phyloP scores from a whole-genome alignment of 2,329 filamentous ascomycete genomes.

The Aureobasidium pullulans region DNA sequence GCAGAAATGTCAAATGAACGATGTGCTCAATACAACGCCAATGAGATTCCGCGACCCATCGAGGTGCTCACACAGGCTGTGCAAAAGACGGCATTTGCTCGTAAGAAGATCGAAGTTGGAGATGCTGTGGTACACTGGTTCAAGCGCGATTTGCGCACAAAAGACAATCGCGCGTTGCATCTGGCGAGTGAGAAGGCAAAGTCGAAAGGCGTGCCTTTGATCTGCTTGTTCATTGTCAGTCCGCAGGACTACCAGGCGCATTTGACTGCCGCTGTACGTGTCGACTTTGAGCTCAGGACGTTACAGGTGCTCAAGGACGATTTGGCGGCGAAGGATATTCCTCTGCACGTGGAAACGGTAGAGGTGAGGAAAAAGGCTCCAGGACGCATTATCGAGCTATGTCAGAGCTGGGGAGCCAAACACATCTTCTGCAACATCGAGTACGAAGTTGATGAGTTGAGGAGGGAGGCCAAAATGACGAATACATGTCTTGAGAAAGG shows the following conservation, averaged over 20 bases:
- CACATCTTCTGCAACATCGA: conserved; percentile 80
- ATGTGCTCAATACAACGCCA: conserved; percentile 64
- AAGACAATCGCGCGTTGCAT: conserved; percentile 66
- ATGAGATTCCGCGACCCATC: conserved; percentile 64
- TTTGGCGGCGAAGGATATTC: conserved; percentile 64
- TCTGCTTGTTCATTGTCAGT: conserved; percentile 71
- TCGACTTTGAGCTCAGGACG: conserved; percentile 75
- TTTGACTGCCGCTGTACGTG: conserved; percentile 60
- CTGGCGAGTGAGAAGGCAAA: conserved; percentile 61
- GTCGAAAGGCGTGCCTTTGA: conserved; percentile 60
- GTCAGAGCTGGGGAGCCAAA: conserved; percentile 63
- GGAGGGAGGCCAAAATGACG: conserved; percentile 64
- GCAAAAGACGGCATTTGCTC: conserved; percentile 48
- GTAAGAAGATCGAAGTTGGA: conserved; percentile 47
- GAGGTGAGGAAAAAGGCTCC: conserved; percentile 58
- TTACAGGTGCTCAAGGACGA: conserved; percentile 59
- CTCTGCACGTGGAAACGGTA: conserved; percentile 67
- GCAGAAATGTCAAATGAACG: conserved; percentile 77
- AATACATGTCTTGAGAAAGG: conserved; percentile 53
- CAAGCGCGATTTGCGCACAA: conserved; percentile 68
- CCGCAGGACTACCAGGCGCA: conserved; percentile 83
- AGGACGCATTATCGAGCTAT: conserved; percentile 54
- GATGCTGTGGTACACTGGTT: conserved; percentile 81
- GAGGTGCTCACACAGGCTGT: conserved; percentile 57
- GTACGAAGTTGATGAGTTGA: conserved; percentile 84